Percentiles rank a stretch among this genome's conserved stretches.
These are phyloP conservation scores for Onygenales sp. DNA, from an alignment of 2,329 filamentous ascomycete genomes.

Conservation along the genomic window DNA sequence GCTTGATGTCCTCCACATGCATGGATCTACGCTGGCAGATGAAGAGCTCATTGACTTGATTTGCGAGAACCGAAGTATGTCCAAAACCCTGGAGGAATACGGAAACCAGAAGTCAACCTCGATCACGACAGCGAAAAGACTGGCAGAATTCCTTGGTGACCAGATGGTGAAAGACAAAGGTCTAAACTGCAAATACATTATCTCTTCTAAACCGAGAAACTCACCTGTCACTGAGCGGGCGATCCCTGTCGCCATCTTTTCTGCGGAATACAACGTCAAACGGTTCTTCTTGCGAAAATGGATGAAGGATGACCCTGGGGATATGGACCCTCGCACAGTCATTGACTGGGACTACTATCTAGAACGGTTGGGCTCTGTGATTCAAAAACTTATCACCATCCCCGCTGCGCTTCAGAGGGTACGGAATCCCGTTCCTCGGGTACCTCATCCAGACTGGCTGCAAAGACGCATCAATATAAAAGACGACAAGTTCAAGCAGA, in stretches of 20 bases:
- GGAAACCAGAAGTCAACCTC: conserved; percentile 92
- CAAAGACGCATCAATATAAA: conserved; percentile 88
- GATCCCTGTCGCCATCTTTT: conserved; percentile 93
- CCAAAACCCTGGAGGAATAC: conserved; percentile 94
- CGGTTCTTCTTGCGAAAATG: conserved; percentile 86
- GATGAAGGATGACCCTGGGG: conserved; percentile 82
- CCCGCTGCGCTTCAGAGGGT: conserved; percentile 93
- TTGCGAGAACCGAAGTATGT: conserved; percentile 98
- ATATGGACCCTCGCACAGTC: conserved; percentile 81
- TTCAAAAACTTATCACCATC: conserved; percentile 98
- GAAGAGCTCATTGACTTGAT: conserved; percentile 99
- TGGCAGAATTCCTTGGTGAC: conserved; percentile 93
- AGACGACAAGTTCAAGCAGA: conserved; percentile 96
- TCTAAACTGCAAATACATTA: conserved; percentile 99
- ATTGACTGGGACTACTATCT: conserved; percentile 98
- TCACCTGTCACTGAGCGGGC: conserved; percentile 92
- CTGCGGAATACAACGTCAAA: conserved; percentile 80
- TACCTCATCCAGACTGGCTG: conserved; percentile 93
- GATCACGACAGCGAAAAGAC: conserved; percentile 91
- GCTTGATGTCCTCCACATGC: conserved; percentile 88
- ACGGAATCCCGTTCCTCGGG: conserved; percentile 84
- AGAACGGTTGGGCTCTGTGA: conserved; percentile 89
- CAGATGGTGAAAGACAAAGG: conserved; percentile 99
- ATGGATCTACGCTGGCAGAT: conserved; percentile 81
- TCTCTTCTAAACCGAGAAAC: conserved; percentile 75